Evolutionary conservation across 2,329 filamentous ascomycete genomes (phyloP).

Genomic region (Beauveria sp.): DNA sequence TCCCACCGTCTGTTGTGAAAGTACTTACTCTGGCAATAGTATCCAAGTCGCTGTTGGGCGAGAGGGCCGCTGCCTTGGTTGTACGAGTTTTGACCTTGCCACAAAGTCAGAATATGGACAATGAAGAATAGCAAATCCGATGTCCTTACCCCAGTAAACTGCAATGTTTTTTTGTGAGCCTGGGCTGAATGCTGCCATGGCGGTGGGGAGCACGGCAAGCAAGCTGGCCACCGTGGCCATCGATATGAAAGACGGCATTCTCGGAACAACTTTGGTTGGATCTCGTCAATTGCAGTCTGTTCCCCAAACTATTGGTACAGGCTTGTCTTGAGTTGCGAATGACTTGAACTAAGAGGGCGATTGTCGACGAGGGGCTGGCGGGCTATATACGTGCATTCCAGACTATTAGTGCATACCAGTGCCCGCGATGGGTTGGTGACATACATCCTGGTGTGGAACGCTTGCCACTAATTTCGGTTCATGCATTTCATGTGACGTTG

Average conservation of each 20-base stretch:
- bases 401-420: background rate
- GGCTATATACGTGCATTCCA: conserved; percentile 2
- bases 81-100: conserved; percentile 52
- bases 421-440: background rate
- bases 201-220: conserved; percentile 22
- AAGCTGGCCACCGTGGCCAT: conserved; percentile 16
- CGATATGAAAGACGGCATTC: conserved; percentile 2
- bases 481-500: conserved; percentile 6
- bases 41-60: conserved; percentile 46
- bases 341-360: background rate
- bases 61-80: conserved; percentile 33
- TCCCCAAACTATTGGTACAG: background rate
- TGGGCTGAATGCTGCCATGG: conserved; percentile 36
- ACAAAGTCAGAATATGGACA: background rate
- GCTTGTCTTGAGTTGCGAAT: background rate
- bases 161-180: conserved; percentile 47
- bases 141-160: conserved; percentile 55
- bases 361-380: background rate
- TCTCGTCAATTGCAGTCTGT: background rate
- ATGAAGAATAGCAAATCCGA: too few relatives aligned
- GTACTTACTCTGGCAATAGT: conserved; percentile 51
- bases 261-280: background rate
- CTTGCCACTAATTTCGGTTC: background rate
- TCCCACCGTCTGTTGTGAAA: too few relatives aligned
- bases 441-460: background rate